These are phyloP conservation scores for Ehretia macrophylla DNA, from an alignment of 257 asterid genomes.

Conservation along the genomic window DNA sequence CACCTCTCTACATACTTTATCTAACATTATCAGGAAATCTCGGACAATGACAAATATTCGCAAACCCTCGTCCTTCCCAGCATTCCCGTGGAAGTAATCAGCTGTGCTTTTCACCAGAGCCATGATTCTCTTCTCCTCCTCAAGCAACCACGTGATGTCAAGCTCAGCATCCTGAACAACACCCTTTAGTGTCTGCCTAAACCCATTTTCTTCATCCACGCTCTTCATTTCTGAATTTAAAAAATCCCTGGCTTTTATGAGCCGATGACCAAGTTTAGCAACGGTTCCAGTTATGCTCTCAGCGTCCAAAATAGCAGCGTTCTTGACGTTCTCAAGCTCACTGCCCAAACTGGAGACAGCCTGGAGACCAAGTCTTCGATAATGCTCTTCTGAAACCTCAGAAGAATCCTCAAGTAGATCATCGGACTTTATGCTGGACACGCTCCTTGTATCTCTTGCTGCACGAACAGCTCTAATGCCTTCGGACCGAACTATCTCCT, in stretches of 20 bases:
- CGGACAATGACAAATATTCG: slow-evolving; percentile 69
- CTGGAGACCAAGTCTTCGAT: slow-evolving; percentile 59
- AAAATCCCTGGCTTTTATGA: slow-evolving; percentile 49
- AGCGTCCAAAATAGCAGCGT: slow-evolving; percentile 61
- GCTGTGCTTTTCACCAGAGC: slow-evolving; percentile 69
- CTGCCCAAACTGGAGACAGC: slow-evolving; percentile 56
- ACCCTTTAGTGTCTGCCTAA: slow-evolving; percentile 44
- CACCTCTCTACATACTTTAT: slow-evolving; percentile 75
- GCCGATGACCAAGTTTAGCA: slow-evolving; percentile 48
- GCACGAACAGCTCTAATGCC: slow-evolving; percentile 73
- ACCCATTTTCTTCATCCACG: slow-evolving; percentile 50
- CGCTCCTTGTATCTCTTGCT: slow-evolving; percentile 37
- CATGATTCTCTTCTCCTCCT: slow-evolving; percentile 87
- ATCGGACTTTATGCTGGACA: slow-evolving; percentile 43
- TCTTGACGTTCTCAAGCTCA: slow-evolving; percentile 76
- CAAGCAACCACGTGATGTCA: slow-evolving; percentile 51
- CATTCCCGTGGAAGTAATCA: slow-evolving; percentile 83
- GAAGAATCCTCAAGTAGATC: slow-evolving; percentile 34
- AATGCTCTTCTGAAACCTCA: slow-evolving; percentile 46
- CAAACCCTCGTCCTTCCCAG: slow-evolving; percentile 86
- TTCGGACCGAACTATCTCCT: slow-evolving; percentile 85
- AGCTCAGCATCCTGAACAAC: slow-evolving; percentile 69
- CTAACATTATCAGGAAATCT: slow-evolving; percentile 68
- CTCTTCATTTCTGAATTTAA: slow-evolving; percentile 56
- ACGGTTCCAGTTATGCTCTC: slow-evolving; percentile 56